Evolutionary conservation across 2,329 filamentous ascomycete genomes (phyloP).

Genomic region (Ophiocordyceps robertsii): DNA sequence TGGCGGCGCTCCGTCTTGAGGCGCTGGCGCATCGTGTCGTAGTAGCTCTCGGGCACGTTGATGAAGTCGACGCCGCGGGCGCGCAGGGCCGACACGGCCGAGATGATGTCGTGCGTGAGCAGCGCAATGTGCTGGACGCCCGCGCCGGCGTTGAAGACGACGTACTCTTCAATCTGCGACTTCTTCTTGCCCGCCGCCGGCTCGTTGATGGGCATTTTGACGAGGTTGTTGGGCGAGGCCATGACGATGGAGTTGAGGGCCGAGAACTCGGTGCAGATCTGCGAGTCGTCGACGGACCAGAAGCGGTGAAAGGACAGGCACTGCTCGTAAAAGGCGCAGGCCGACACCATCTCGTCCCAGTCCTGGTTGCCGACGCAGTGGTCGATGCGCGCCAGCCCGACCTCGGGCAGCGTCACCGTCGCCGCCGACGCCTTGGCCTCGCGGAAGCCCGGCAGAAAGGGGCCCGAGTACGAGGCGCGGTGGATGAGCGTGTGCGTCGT

Average conservation of each 20-base stretch:
- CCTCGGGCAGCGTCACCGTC: constrained; percentile 39
- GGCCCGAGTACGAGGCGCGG: constrained; percentile 53
- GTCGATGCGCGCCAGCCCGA: constrained; percentile 66
- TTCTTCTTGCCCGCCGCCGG: constrained; percentile 81
- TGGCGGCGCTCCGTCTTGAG: constrained; percentile 48
- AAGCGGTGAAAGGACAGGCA: constrained; percentile 90
- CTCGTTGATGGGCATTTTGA: constrained; percentile 99
- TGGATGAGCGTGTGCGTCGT: constrained; percentile 88
- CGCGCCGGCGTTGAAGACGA: constrained; percentile 78
- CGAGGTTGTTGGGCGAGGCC: constrained; percentile 68
- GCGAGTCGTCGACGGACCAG: constrained; percentile 89
- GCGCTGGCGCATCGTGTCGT: constrained; percentile 60
- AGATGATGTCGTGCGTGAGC: constrained; percentile 66
- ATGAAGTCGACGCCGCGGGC: constrained; percentile 92
- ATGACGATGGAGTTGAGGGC: constrained; percentile 85
- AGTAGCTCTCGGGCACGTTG: constrained; percentile 76
- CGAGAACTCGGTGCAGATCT: constrained; percentile 87
- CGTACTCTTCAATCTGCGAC: constrained; percentile 87
- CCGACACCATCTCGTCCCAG: constrained; percentile 72
- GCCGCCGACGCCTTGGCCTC: constrained; percentile 28
- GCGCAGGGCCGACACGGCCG: constrained; percentile 62
- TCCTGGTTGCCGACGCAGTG: constrained; percentile 97
- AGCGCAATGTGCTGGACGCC: constrained; percentile 93
- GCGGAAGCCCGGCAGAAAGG: constrained; percentile 76
- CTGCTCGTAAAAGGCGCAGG: constrained; percentile 66